phyloP scores from a whole-genome alignment of 805 yeast species.

The Kluyveromyces dobzhanskii region DNA sequence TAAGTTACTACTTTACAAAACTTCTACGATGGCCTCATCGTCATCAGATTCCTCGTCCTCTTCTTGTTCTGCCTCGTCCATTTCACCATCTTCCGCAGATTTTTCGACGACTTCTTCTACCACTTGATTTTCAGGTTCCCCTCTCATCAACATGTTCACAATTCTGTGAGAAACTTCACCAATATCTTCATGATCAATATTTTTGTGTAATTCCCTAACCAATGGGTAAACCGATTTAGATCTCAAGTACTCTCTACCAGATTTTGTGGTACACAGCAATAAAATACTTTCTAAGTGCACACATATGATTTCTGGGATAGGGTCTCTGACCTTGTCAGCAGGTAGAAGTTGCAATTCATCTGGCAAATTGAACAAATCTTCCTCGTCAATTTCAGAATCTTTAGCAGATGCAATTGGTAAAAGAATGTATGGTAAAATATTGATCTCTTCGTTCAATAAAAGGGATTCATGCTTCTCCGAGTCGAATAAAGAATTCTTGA shows the following conservation, averaged over 20 bases:
- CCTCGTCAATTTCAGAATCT: conserved; percentile 62
- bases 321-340: conserved; percentile 70
- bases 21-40: conserved; percentile 30
- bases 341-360: conserved; percentile 78
- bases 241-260: conserved; percentile 69
- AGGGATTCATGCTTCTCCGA: conserved; percentile 55
- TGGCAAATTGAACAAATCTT: conserved; percentile 81
- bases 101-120: conserved; percentile 40
- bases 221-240: conserved; percentile 78
- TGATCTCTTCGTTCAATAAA: conserved; percentile 52
- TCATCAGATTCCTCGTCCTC: conserved; percentile 20
- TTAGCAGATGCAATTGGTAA: conserved; percentile 75
- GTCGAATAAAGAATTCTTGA: conserved; percentile 84
- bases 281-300: conserved; percentile 75
- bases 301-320: conserved; percentile 51
- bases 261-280: conserved; percentile 66
- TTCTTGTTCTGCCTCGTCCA: conserved; percentile 21
- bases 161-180: conserved; percentile 70
- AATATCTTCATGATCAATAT: conserved; percentile 38
- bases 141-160: conserved; percentile 90
- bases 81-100: conserved; percentile 42
- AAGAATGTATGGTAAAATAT: conserved; percentile 72
- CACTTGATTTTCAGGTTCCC: conserved; percentile 48
- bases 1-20: conserved; percentile 16
- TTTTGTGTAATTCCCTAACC: conserved; percentile 77